These are phyloP conservation scores for Pseudogymnoascus sp. DNA, from an alignment of 2,329 filamentous ascomycete genomes.

Conservation along the genomic window DNA sequence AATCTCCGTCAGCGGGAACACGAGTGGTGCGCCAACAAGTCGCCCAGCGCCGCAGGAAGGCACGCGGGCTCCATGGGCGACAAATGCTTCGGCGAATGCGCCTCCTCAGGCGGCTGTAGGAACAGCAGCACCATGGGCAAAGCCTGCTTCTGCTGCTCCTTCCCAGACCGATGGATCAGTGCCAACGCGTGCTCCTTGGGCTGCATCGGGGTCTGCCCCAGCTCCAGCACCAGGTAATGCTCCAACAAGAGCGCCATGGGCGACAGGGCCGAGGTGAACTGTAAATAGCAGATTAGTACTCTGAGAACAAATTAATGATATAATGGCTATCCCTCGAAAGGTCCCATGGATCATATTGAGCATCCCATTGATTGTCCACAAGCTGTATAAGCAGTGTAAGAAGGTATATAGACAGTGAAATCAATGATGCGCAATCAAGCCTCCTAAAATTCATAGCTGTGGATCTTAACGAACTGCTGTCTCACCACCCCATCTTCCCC, in stretches of 20 bases:
- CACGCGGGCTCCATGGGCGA: constrained; percentile 24
- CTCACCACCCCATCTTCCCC: neutral
- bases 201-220: constrained; percentile 13
- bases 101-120: constrained; percentile 11
- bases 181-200: constrained; percentile 13
- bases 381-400: neutral
- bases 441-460: neutral
- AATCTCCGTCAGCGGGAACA: constrained; percentile 8
- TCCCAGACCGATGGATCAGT: neutral
- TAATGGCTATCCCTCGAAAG: neutral
- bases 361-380: neutral
- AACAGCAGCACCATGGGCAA: constrained; percentile 29
- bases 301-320: neutral
- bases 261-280: constrained; percentile 9
- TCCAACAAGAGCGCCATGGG: constrained; percentile 33
- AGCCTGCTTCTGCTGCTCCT: constrained; percentile 10
- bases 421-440: neutral
- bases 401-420: neutral
- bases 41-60: constrained; percentile 19
- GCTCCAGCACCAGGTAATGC: constrained; percentile 15
- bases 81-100: neutral
- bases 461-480: neutral
- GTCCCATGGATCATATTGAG: neutral
- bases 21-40: constrained; percentile 14
- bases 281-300: no score